A percentile compares a stretch with the other conserved stretches of the same genome.
phyloP scores from a whole-genome alignment of 2,329 filamentous ascomycete species.

The Teratosphaeriaceae sp. region DNA sequence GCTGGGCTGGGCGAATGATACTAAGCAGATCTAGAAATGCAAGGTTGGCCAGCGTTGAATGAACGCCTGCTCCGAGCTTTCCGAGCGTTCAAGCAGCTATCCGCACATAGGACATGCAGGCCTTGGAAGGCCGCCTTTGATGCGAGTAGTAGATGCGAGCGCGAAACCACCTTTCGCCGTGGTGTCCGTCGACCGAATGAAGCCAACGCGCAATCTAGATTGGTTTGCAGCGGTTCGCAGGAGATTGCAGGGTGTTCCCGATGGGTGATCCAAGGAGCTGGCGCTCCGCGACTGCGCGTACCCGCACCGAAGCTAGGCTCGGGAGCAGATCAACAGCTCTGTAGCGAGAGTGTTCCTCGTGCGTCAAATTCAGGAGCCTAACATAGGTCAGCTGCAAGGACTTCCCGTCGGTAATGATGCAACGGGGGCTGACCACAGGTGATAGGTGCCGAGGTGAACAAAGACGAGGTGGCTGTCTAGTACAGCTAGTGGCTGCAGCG shows the following conservation, averaged over 20 bases:
- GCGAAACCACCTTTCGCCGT: slow-evolving; percentile 9
- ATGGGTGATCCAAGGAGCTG: slow-evolving; percentile 25
- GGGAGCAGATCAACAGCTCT: slow-evolving; percentile 22
- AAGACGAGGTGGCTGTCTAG: slow-evolving; percentile 14
- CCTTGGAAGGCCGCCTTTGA: slow-evolving; percentile 22
- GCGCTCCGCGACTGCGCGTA: slow-evolving; percentile 26
- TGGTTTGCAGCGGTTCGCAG: slow-evolving; percentile 31
- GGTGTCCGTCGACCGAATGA: background rate
- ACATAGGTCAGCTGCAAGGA: slow-evolving; percentile 17
- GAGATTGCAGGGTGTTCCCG: slow-evolving; percentile 31
- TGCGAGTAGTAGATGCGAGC: slow-evolving; percentile 19
- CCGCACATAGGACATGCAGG: slow-evolving; percentile 30
- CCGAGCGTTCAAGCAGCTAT: slow-evolving; percentile 25
- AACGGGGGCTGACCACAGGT: slow-evolving; percentile 1
- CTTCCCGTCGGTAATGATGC: slow-evolving; percentile 11
- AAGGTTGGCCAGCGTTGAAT: slow-evolving; percentile 6
- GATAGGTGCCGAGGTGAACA: slow-evolving; percentile 16
- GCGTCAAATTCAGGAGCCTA: slow-evolving; percentile 16
- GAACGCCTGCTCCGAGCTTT: slow-evolving; percentile 14
- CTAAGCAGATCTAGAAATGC: slow-evolving; percentile 12
- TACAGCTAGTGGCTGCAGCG: too few relatives aligned
- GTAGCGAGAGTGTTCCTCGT: slow-evolving; percentile 22
- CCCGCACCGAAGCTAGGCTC: slow-evolving; percentile 22
- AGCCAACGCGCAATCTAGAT: slow-evolving; percentile 15
- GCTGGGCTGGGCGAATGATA: slow-evolving; percentile 13